phyloP scores from a whole-genome alignment of 257 asterid genomes.

The Solanum neorickii region DNA sequence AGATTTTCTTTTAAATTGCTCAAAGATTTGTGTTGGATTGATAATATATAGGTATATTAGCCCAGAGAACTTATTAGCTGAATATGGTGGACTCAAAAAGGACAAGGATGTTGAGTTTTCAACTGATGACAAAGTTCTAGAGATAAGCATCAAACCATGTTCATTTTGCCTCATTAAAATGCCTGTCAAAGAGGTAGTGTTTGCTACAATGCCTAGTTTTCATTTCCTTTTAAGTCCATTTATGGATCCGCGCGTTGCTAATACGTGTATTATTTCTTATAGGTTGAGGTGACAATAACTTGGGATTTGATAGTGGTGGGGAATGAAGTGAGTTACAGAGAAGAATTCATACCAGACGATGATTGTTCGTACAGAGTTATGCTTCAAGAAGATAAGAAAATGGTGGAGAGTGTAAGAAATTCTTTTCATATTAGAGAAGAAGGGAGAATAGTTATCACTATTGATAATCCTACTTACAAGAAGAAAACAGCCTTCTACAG shows the following conservation, averaged over 20 bases:
- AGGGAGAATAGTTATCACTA: conserved; percentile 52
- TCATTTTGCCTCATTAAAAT: conserved; percentile 31
- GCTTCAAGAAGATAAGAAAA: conserved; percentile 53
- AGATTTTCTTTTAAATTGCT: background rate
- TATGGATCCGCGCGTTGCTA: background rate
- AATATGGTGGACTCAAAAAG: conserved; percentile 63
- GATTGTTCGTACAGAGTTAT: conserved; percentile 73
- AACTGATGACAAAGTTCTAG: conserved; percentile 54
- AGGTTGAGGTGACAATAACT: conserved; percentile 50
- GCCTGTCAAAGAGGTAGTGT: conserved; percentile 42
- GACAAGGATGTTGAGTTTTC: conserved; percentile 66
- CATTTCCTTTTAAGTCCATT: background rate
- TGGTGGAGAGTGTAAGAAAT: conserved; percentile 37
- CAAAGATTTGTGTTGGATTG: background rate
- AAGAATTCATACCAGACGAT: conserved; percentile 75
- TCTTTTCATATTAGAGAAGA: conserved; percentile 73
- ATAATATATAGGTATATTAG: conserved; percentile 36
- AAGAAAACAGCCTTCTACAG: conserved; percentile 66
- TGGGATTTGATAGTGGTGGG: conserved; percentile 79
- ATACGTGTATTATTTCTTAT: background rate
- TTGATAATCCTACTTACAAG: conserved; percentile 43
- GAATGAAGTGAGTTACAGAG: conserved; percentile 52
- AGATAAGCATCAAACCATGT: conserved; percentile 33
- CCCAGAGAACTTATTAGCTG: conserved; percentile 39
- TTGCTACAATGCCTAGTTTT: background rate